Base-by-base conservation (phyloP, 805 yeast genomes). In the Candida montana region DNA sequence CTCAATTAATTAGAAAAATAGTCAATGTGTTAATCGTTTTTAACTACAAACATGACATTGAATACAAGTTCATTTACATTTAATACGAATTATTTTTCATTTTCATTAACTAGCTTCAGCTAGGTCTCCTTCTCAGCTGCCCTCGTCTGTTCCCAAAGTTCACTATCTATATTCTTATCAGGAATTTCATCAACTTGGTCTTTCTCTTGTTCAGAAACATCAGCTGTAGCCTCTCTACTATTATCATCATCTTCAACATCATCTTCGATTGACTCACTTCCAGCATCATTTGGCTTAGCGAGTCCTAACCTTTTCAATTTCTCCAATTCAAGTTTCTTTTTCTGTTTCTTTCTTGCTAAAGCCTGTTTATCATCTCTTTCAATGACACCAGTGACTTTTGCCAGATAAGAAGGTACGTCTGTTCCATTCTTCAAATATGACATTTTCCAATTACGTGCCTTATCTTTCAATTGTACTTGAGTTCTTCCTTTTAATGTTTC, bases 381-480 rank as follows among this genome's bases (percentile, higher is more conserved):
- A 34, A 80, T 55, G 49, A 82, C 95, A 35, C 98, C 98, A 1
- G 98, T 91, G 17, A 91, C 98, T 48, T 83, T 80, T 40, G 69
- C 69, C 45, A 93, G 65, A 54, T 87, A 90, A 3, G 74, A 79
- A 0, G 99, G 99, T 3, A 91, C 76, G 9, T 84, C 83, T 29
- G 79, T 62, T 1, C 84, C 85, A 39, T 80, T 74, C 55, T 88
- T 85, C 44, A 89, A 65, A 58, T 83, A 88, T 50, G 81, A 81
- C 76, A 90, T 75, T 59, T 93, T 93, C 88, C 96, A 84, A 58
- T 93, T 93, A 50, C 99, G 74, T 0, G 98, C 98, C 59, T 93
- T 93, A 59, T 93, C 99, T 61, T 93, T 93, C 44, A 93, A 71
- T 59, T 93, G 99, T 15, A 91, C 87, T 55, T 89, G 95, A 4